A percentile compares a stretch with the other conserved stretches of the same genome.
These are phyloP conservation scores for Phytophthora pluvialis DNA, from an alignment of 352 stramenopile genomes.

Conservation along the genomic window DNA sequence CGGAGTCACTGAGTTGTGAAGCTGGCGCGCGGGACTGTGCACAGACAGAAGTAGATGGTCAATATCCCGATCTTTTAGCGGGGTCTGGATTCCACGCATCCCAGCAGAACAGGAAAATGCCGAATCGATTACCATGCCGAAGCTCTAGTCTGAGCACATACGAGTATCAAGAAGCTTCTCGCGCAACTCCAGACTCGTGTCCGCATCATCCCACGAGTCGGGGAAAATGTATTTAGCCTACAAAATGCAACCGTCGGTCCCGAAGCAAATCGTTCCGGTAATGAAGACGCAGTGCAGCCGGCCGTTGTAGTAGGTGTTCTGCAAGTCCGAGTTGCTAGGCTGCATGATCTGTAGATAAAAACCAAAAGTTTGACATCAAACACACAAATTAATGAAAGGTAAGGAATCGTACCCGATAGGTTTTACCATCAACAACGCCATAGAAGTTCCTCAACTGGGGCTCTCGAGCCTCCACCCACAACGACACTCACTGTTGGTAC, in stretches of 20 bases:
- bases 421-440: constrained; percentile 3
- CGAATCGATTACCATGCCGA: neutral
- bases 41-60: neutral
- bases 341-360: constrained; percentile 6
- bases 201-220: neutral
- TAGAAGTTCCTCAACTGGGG: constrained; percentile 2
- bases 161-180: neutral
- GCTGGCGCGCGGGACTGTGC: neutral
- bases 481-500: neutral
- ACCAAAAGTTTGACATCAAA: neutral
- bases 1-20: neutral
- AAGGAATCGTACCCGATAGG: neutral
- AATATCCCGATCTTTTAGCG: neutral
- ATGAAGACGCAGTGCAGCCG: neutral
- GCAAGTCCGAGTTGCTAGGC: neutral
- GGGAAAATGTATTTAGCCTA: neutral
- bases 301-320: neutral
- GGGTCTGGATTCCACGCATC: neutral
- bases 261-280: neutral
- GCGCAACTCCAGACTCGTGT: neutral
- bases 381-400: neutral
- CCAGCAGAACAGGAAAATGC: neutral
- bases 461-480: neutral
- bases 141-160: neutral
- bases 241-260: neutral